Evolutionary conservation across 768 basidiomycete species (phyloP).

Genomic region (Leccinum variicolor): DNA sequence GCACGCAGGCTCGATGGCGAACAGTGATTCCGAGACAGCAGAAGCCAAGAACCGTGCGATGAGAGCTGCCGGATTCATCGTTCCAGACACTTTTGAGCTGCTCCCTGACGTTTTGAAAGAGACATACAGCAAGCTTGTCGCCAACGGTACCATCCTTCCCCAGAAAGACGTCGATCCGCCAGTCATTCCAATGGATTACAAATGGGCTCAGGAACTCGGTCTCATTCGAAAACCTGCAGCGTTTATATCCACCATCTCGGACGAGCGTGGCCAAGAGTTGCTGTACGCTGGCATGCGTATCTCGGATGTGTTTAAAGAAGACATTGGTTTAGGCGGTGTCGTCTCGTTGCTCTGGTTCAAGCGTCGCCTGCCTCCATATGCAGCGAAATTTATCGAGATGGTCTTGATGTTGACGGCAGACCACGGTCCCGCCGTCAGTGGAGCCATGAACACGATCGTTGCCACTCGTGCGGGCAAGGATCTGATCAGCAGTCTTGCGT

Average conservation of each 20-base stretch:
- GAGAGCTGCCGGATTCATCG: slow-evolving; percentile 92
- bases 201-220: slow-evolving; percentile 98
- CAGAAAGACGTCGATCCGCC: slow-evolving; percentile 85
- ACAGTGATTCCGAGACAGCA: slow-evolving; percentile 96
- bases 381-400: slow-evolving; percentile 99
- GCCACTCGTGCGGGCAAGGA: slow-evolving; percentile 99
- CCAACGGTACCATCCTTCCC: slow-evolving; percentile 60
- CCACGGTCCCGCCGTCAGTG: slow-evolving; percentile 97
- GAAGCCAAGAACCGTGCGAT: slow-evolving; percentile 97
- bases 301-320: slow-evolving; percentile 97
- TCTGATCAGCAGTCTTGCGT: slow-evolving; percentile 91
- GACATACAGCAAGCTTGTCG: slow-evolving; percentile 82
- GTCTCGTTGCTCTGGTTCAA: slow-evolving; percentile 98
- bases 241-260: slow-evolving; percentile 98
- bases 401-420: slow-evolving; percentile 99
- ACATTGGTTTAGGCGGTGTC: slow-evolving; percentile 96
- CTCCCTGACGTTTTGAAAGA: slow-evolving; percentile 81
- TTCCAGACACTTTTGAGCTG: slow-evolving; percentile 97
- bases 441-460: slow-evolving; percentile 99
- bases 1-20: slow-evolving; percentile 97
- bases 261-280: slow-evolving; percentile 98
- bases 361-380: slow-evolving; percentile 85
- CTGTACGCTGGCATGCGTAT: slow-evolving; percentile 99
- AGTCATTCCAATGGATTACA: slow-evolving; percentile 99
- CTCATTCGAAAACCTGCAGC: slow-evolving; percentile 98